Evolutionary conservation across 371 early-diverging fungal species (phyloP), one percentile per base, ranked within the genome.

Genomic region (Lichtheimia corymbifera): DNA sequence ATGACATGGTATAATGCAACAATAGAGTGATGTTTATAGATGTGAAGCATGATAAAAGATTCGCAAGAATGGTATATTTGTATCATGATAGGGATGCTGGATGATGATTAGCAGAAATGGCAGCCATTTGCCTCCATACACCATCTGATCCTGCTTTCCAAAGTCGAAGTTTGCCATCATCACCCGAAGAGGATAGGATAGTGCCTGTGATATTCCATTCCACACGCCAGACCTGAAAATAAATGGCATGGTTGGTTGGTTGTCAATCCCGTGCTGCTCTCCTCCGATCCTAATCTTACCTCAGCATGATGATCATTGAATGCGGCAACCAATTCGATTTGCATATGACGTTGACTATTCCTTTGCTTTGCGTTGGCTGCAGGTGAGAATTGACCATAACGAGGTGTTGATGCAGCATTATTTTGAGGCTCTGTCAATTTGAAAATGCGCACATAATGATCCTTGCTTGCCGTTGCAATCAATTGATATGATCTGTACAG

Each of bases 151-250:
- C 82, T 18, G 86, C 84, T 68, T 89, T 93, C 96, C 97, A 97
- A 53, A 95, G 71, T 2, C 94, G 83, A 15, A 94, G 83, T 62
- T 86, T 90, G 20, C 97, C 97, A 73, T 97, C 98, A 64, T 95
- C 95, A 20, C 96, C 95, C 52, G 92, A 89, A 12, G 91, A 91
- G 3, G 90, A 86, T 18, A 97, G 75, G 43, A 95, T 89, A 0
- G 97, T 96, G 3, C 97, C 98, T 3, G 92, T 91, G 27, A 95
- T 76, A 73, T 97, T 97, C 96, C 97, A 97, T 65, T 91, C 90
- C 1, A 96, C 93, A 13, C 90, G 77, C 92, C 97, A 95, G 5
- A 95, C 92, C 79, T 88, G 35, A 4, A 54, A 18, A 41, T 22
- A 61, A 50, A 61, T 58, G 5, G 2, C 22, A 24, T 50, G 20